Percentiles rank a stretch among this genome's conserved stretches.
phyloP scores from a whole-genome alignment of 305 asterid genomes.

The Stenogyne calaminthoides region DNA sequence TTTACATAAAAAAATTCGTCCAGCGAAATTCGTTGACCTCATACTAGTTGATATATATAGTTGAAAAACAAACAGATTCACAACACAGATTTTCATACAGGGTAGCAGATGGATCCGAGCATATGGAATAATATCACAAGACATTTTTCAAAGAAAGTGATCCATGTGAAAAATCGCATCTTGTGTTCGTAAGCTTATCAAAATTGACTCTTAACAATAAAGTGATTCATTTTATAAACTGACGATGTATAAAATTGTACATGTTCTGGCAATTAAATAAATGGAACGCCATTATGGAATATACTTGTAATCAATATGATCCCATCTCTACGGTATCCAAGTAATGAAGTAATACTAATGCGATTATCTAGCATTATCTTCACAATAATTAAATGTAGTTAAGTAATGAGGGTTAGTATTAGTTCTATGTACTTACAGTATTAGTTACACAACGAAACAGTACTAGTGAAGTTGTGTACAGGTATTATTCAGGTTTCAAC shows the following conservation, averaged over 20 bases:
- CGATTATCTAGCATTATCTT: too few relatives aligned
- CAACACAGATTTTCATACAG: neutral
- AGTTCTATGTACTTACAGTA: too few relatives aligned
- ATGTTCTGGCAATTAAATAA: neutral
- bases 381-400: too few relatives aligned
- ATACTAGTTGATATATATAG: neutral
- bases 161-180: neutral
- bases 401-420: too few relatives aligned
- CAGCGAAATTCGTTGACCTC: too few relatives aligned
- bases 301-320: neutral
- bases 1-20: too few relatives aligned
- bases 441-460: too few relatives aligned
- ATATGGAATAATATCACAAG: neutral
- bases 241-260: neutral
- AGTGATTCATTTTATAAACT: neutral
- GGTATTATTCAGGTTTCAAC: too few relatives aligned
- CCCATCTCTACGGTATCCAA: neutral
- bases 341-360: neutral
- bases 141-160: neutral
- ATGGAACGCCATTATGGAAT: constrained; percentile 6
- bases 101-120: neutral
- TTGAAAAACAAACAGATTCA: neutral
- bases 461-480: too few relatives aligned
- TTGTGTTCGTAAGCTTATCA: neutral
- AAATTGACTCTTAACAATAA: neutral